Evolutionary conservation across 169 alveolate species (phyloP), one percentile per base, ranked within the genome.

Genomic region (Blepharisma undulans): DNA sequence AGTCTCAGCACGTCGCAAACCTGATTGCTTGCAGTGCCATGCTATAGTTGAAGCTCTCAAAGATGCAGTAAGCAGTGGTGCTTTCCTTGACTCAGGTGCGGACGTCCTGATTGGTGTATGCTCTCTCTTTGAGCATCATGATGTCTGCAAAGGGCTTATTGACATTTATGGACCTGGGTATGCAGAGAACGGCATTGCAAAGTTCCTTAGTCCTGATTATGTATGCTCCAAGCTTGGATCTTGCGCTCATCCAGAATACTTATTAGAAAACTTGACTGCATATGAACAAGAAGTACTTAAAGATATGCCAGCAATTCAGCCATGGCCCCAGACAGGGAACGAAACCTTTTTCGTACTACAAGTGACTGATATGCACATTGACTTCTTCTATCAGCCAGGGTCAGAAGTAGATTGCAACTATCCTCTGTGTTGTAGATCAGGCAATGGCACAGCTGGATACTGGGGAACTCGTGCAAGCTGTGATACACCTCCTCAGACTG

Each of bases 301-400:
- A 8, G 93, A 89, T 60, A 89, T 87, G 36, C 92, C 92, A 10
- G 59, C 33, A 66, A 21, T 78, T 22, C 89, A 86, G 59, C 22
- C 29, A 85, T 72, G 76, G 76, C 92, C 85, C 88, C 30, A 76
- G 21, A 33, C 86, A 27, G 22, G 71, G 29, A 88, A 93, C n/a
- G 76, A 74, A 18, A 92, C 93, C 10, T 76, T 94, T 84, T 95
- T 90, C 80, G 77, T 95, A 21, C 78, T 96, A 16, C 97, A 96
- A 61, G 76, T 95, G 32, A 92, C 97, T 36, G 98, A 96, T 91
- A 25, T 95, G 25, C 98, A 96, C 88, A 76, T 92, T 60, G 98
- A 96, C 87, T 72, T 88, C 19, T 84, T 92, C 7, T 96, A 95
- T 88, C 48, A 87, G 32, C 93, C 77, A 34, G 97, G 97, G 5